Conservation (phyloP, 495 filamentous ascomycete genomes). For the Penicillium daleae region DNA sequence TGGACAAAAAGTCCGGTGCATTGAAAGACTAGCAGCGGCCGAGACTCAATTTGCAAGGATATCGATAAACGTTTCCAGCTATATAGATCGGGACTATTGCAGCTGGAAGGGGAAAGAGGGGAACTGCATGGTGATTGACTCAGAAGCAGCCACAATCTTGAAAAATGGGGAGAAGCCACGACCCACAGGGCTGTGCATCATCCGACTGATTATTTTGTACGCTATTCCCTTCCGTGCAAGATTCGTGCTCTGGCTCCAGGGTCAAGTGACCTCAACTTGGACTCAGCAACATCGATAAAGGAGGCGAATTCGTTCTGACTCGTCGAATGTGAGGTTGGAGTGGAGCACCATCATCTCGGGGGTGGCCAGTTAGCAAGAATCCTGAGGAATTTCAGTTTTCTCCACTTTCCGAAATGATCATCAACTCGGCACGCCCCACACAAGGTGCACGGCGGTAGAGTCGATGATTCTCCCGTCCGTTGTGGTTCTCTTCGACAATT, state of each 20-base stretch:
- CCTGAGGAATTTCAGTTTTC: not conserved
- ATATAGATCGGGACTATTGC: not conserved
- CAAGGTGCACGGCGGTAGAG: conserved; percentile 1
- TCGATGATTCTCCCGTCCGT: conserved; percentile 1
- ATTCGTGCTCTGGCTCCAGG: not conserved
- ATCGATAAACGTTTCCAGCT: not conserved
- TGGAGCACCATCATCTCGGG: not conserved
- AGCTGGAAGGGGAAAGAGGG: not conserved
- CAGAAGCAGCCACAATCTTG: not conserved
- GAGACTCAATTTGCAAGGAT: not conserved
- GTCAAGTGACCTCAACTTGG: conserved; percentile 1
- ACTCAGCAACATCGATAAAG: not conserved
- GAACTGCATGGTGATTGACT: not conserved
- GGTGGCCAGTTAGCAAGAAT: not conserved
- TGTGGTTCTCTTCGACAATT: not conserved
- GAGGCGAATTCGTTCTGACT: not conserved
- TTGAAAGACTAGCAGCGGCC: not conserved
- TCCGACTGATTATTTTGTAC: not conserved
- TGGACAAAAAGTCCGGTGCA: not conserved
- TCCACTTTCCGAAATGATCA: not conserved
- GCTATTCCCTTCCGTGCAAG: not conserved
- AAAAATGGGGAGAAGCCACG: not conserved
- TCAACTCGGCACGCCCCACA: not conserved
- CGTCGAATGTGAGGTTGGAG: not conserved
- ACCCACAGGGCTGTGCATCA: conserved; percentile 1